These are phyloP conservation scores for Oryza meyeriana DNA, from an alignment of 176 grass and related monocot species.

Conservation along the genomic window DNA sequence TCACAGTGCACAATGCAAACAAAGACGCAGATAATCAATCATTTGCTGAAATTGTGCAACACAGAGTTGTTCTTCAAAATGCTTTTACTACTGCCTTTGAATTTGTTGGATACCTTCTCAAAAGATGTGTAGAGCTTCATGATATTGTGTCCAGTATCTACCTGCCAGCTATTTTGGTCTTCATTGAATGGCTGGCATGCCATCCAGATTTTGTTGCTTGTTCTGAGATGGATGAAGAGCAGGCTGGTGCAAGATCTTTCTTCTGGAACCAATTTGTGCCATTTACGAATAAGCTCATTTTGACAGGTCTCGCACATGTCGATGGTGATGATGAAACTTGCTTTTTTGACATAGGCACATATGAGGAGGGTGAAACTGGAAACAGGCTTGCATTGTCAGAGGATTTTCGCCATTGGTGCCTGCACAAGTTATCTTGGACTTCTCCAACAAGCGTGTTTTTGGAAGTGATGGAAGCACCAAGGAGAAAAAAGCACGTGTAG, in stretches of 20 bases:
- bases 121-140: constrained; percentile 62
- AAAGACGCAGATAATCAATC: constrained; percentile 67
- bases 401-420: constrained; percentile 77
- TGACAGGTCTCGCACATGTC: constrained; percentile 52
- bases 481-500: constrained; percentile 61
- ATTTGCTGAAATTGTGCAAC: constrained; percentile 78
- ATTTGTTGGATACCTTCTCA: constrained; percentile 72
- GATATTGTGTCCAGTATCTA: constrained; percentile 73
- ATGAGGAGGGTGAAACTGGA: constrained; percentile 74
- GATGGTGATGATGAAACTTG: constrained; percentile 66
- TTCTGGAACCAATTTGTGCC: constrained; percentile 87
- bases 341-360: constrained; percentile 77
- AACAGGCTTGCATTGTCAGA: constrained; percentile 78
- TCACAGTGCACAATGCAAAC: constrained; percentile 88
- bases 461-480: constrained; percentile 59
- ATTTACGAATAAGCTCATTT: constrained; percentile 78
- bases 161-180: constrained; percentile 75
- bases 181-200: constrained; percentile 85
- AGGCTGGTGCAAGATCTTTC: constrained; percentile 64
- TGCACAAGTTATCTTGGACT: constrained; percentile 86
- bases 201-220: constrained; percentile 63
- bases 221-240: constrained; percentile 74
- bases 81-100: constrained; percentile 79
- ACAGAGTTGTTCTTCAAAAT: constrained; percentile 71
- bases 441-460: constrained; percentile 64